These are phyloP conservation scores for Pholiota conissans DNA, from an alignment of 768 basidiomycete genomes.

Conservation along the genomic window DNA sequence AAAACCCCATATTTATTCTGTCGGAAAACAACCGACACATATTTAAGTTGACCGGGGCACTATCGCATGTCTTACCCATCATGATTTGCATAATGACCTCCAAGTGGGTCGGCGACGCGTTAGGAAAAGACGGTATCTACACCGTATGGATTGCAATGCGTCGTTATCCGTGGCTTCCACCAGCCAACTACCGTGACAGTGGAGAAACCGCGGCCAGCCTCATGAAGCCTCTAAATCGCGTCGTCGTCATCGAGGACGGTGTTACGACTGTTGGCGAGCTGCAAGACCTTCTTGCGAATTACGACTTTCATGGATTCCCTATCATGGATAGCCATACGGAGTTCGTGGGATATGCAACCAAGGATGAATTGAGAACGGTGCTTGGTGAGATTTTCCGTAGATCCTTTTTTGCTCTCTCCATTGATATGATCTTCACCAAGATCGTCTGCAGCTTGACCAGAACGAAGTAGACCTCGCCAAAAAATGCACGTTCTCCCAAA, in stretches of 20 bases:
- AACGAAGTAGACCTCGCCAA: constrained; percentile 23
- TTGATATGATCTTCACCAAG: constrained; percentile 13
- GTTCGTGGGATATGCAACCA: constrained; percentile 62
- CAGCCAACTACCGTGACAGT: constrained; percentile 62
- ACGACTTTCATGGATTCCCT: constrained; percentile 65
- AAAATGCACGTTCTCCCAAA: constrained; percentile 44
- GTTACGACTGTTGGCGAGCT: constrained; percentile 48
- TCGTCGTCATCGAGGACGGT: constrained; percentile 56
- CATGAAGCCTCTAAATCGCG: constrained; percentile 53
- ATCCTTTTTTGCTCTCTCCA: not conserved
- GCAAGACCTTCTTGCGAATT: constrained; percentile 43
- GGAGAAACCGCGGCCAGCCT: constrained; percentile 61
- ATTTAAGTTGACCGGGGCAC: constrained; percentile 67
- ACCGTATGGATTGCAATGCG: constrained; percentile 72
- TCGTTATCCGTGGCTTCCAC: constrained; percentile 70
- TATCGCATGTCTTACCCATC: constrained; percentile 80
- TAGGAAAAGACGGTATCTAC: constrained; percentile 70
- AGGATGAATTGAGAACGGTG: constrained; percentile 46
- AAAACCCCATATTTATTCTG: not conserved
- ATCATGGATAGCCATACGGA: constrained; percentile 48
- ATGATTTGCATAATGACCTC: constrained; percentile 79
- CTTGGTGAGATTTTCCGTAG: constrained; percentile 30
- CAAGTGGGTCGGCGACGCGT: constrained; percentile 76
- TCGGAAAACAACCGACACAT: not conserved
- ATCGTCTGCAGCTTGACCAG: constrained; percentile 30